These are phyloP conservation scores for Daldinia sp. DNA, from an alignment of 2,329 filamentous ascomycete species.

Conservation along the genomic window DNA sequence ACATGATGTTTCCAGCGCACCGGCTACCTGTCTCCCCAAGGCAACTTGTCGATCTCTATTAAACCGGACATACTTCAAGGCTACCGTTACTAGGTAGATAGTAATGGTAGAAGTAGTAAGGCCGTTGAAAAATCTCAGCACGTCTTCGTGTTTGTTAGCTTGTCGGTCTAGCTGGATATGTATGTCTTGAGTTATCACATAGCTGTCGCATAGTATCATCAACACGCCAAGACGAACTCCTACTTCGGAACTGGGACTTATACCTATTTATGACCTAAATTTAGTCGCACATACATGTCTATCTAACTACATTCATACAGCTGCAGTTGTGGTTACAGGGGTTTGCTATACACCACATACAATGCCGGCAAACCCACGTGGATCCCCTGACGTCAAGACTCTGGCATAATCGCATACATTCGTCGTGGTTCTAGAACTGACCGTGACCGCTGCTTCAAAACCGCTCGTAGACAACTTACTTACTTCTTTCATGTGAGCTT, in stretches of 20 bases:
- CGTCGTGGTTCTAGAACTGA: conserved; percentile 25
- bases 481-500: no score
- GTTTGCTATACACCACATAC: neutral
- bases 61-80: neutral
- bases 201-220: no score
- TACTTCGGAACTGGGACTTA: neutral
- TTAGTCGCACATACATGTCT: neutral
- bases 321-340: conserved; percentile 11
- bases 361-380: conserved; percentile 17
- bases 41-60: neutral
- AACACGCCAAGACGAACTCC: neutral
- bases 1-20: neutral
- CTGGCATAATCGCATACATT: conserved; percentile 19
- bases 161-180: no score
- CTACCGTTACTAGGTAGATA: neutral
- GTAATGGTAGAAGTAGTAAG: neutral
- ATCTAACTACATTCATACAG: conserved; percentile 4
- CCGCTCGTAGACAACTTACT: no score
- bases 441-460: conserved; percentile 1
- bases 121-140: neutral
- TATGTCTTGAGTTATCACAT: no score
- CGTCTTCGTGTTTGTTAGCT: neutral
- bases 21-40: neutral
- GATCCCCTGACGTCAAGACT: conserved; percentile 38
- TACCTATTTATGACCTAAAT: neutral